phyloP scores from a whole-genome alignment of 2,329 filamentous ascomycete genomes.

The Trichoderma breve region DNA sequence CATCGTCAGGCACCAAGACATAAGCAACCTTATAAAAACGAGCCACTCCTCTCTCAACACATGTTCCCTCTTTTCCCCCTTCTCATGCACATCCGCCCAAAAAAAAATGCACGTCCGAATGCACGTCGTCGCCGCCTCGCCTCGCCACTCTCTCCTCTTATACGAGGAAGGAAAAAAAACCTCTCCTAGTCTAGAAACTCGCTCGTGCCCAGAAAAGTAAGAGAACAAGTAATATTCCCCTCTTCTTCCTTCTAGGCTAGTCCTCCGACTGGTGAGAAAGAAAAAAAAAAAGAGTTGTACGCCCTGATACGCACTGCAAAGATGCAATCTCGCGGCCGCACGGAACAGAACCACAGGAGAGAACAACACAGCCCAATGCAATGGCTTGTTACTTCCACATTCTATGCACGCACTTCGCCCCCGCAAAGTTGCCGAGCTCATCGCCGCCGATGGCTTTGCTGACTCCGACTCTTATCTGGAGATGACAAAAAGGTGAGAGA shows the following conservation, averaged over 20 bases:
- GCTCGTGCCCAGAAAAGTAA: not conserved
- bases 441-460: constrained; percentile 1
- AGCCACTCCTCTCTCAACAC: constrained; percentile 19
- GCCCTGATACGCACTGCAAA: not conserved
- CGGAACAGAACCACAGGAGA: not conserved
- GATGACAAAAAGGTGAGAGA: not conserved
- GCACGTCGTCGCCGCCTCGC: constrained; percentile 2
- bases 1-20: constrained; percentile 17
- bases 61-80: constrained; percentile 16
- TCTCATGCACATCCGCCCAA: constrained; percentile 19
- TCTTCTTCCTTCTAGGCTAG: not conserved
- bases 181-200: not conserved
- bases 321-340: constrained; percentile 9
- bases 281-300: not conserved
- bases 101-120: not conserved
- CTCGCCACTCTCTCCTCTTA: not conserved
- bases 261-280: not conserved
- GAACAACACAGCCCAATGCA: not conserved
- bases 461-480: not conserved
- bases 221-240: not conserved
- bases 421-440: constrained; percentile 10
- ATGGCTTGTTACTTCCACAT: not conserved
- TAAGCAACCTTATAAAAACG: constrained; percentile 19
- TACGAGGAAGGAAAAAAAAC: not conserved
- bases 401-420: constrained; percentile 15